A percentile compares a stretch with the other conserved stretches of the same genome.
Evolutionary conservation across 2,329 filamentous ascomycete genomes (phyloP).

Genomic region (Teratosphaeria destructans): DNA sequence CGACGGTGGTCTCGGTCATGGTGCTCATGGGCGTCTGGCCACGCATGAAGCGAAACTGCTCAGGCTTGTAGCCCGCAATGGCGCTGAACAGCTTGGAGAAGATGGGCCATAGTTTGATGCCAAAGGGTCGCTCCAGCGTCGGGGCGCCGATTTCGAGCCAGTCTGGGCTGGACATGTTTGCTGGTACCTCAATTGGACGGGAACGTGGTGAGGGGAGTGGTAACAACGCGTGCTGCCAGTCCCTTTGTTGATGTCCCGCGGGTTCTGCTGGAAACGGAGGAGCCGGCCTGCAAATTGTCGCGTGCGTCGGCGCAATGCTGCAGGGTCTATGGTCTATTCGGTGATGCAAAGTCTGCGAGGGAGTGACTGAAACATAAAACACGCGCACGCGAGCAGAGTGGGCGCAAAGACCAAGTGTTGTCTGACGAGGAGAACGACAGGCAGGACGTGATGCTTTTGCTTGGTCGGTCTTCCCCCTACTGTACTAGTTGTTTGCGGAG

Average conservation of each 20-base stretch:
- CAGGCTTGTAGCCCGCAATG: conserved; percentile 68
- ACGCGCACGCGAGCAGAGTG: background rate
- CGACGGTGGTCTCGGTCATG: conserved; percentile 66
- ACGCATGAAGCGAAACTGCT: conserved; percentile 74
- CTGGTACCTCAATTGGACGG: background rate
- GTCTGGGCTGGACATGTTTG: conserved; percentile 22
- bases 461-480: background rate
- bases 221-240: background rate
- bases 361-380: background rate
- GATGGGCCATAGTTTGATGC: conserved; percentile 68
- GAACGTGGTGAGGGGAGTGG: background rate
- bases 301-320: background rate
- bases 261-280: background rate
- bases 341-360: background rate
- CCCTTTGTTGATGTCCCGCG: background rate
- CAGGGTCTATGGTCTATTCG: background rate
- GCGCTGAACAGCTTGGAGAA: conserved; percentile 78
- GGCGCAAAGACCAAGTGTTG: background rate
- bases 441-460: background rate
- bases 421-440: background rate
- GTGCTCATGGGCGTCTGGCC: conserved; percentile 86
- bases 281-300: background rate
- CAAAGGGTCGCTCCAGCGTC: conserved; percentile 84
- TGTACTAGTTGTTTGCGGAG: background rate
- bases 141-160: conserved; percentile 51